These are phyloP conservation scores for Solanum pimpinellifolium DNA, from an alignment of 257 asterid species.

Conservation along the genomic window DNA sequence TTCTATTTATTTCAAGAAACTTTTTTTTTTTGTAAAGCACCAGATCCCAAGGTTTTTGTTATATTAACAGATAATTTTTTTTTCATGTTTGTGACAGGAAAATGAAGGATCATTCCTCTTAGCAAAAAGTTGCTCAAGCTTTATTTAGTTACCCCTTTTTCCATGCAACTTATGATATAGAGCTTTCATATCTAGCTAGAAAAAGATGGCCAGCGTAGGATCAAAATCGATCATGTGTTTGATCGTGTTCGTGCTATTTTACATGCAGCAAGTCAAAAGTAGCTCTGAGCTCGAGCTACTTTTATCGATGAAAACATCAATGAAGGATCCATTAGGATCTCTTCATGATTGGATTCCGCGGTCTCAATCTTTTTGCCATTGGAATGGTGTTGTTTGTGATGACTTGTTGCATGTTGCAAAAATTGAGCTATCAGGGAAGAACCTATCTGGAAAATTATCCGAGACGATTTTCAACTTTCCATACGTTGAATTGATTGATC, in stretches of 20 bases:
- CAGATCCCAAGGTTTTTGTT: slow-evolving; percentile 36
- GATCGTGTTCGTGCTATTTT: slow-evolving; percentile 14
- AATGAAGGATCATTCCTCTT: slow-evolving; percentile 18
- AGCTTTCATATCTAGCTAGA: not conserved
- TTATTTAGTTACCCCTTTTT: not conserved
- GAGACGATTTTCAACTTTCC: slow-evolving; percentile 39
- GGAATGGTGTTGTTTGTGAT: slow-evolving; percentile 64
- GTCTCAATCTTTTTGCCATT: slow-evolving; percentile 42
- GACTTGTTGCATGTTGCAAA: slow-evolving; percentile 37
- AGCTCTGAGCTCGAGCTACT: slow-evolving; percentile 35
- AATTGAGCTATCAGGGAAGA: slow-evolving; percentile 51
- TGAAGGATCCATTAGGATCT: slow-evolving; percentile 32
- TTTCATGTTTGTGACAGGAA: slow-evolving; percentile 25
- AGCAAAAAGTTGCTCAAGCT: slow-evolving; percentile 15
- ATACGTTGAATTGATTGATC: slow-evolving; percentile 36
- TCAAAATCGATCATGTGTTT: slow-evolving; percentile 8
- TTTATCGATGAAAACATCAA: slow-evolving; percentile 33
- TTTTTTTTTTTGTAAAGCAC: slow-evolving; percentile 5
- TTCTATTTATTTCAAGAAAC: not conserved
- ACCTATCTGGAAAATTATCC: slow-evolving; percentile 48
- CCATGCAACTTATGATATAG: not conserved
- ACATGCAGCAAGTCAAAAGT: slow-evolving; percentile 27
- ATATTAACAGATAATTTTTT: slow-evolving; percentile 8
- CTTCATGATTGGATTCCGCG: slow-evolving; percentile 45
- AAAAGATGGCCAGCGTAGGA: slow-evolving; percentile 23